Evolutionary conservation across 2,329 filamentous ascomycete genomes (phyloP), one percentile per base, ranked within the genome.

Genomic region (Cryphonectria radicalis): DNA sequence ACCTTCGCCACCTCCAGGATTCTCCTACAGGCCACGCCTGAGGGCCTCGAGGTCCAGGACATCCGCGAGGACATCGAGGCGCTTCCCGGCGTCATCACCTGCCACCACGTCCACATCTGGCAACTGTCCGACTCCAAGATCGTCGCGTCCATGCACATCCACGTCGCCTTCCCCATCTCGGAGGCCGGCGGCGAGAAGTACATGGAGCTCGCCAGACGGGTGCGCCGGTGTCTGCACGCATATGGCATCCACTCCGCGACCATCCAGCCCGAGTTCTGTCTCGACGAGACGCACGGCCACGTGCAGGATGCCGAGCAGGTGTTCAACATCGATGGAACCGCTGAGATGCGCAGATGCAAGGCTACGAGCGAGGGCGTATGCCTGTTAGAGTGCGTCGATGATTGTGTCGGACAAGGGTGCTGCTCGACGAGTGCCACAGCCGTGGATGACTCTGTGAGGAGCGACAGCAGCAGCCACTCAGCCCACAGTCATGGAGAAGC

Each of bases 91-190:
- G 92, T 99, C 64, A 85, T 96, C 73, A 94, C 92, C 79, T 97
- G 94, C 78, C 96, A 99, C 82, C 95, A 99, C 80, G 87, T 99
- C 32, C 96, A 99, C 80, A 94, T 99, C 73, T 99, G 96, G 96
- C 95, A 98, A 81, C 88, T 99, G 46, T 97, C 93, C 22, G 95
- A 98, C 79, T 96, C 94, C 67, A 97, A 98, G 84, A 86, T 97
- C 46, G 92, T 99, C 53, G 95, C 96, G 17, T 96, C 93, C 14
- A 89, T 99, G 81, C 96, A 99, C 79, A 91, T 99, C 62, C 94
- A 97, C 80, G 92, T 99, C 32, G 90, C 91, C 63, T 97, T 97
- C 80, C 93, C 95, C 76, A 94, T 97, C 80, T 91, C 94, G 78
- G 93, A 92, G 65, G 90, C 94, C 76, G 92, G 92, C 59, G 89